Conservation (phyloP, 2,329 filamentous ascomycete genomes). For the Pleoardoris graminearum region DNA sequence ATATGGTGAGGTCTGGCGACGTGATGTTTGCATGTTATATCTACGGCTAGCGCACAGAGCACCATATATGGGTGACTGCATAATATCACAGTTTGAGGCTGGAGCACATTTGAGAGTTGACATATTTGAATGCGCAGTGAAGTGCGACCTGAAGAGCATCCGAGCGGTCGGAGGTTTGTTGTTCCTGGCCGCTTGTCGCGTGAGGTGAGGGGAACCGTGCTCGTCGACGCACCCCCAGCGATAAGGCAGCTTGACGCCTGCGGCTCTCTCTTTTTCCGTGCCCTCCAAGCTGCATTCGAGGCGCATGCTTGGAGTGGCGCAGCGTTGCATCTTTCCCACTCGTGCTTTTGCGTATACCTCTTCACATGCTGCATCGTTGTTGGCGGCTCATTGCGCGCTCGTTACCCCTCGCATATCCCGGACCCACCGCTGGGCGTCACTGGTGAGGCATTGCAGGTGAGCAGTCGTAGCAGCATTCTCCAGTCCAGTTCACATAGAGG, state of each 20-base stretch:
- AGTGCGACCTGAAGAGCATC: too few relatives aligned
- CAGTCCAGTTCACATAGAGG: not conserved
- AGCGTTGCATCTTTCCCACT: not conserved
- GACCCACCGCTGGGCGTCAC: conserved; percentile 3
- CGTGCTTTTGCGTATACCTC: not conserved
- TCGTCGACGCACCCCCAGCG: not conserved
- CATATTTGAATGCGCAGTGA: too few relatives aligned
- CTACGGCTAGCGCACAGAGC: not conserved
- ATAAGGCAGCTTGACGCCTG: conserved; percentile 9
- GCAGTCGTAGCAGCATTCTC: not conserved
- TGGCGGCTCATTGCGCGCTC: not conserved
- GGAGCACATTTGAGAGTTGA: not conserved
- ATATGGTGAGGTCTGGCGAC: not conserved
- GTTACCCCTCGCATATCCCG: not conserved
- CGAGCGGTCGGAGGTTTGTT: conserved; percentile 1
- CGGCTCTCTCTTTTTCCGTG: conserved; percentile 4
- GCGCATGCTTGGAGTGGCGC: conserved; percentile 5
- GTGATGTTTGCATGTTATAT: not conserved
- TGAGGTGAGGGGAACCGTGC: conserved; percentile 10
- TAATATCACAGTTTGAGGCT: not conserved
- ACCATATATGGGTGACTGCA: conserved; percentile 1
- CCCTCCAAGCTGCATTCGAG: conserved; percentile 14
- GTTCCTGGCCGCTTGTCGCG: conserved; percentile 3
- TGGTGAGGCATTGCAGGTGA: not conserved
- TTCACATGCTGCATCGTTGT: not conserved